Evolutionary conservation across 768 basidiomycete species (phyloP), one percentile per base, ranked within the genome.

Genomic region (Podaxis pistillaris): DNA sequence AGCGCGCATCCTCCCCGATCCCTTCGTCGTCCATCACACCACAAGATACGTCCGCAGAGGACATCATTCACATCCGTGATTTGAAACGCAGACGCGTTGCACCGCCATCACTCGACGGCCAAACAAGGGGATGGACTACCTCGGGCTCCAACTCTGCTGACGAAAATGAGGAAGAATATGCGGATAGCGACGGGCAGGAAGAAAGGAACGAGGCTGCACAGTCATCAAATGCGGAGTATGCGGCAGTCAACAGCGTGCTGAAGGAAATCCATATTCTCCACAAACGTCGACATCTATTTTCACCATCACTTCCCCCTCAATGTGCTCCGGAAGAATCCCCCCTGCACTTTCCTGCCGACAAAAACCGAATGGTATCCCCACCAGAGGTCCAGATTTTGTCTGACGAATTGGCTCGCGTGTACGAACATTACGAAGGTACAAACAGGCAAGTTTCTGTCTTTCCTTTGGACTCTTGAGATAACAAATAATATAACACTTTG

Each of bases 221-320:
- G 56, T 51, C 38, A 26, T 50, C 49, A 19, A 63, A 50, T 68
- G 58, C 74, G 68, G 74, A 82, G 65, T 93, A 93, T 75, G 81
- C 82, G 69, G 75, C 78, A 36, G 77, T 83, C 60, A 93, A 93
- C 73, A 81, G 67, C 52, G 74, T 90, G 65, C 82, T 93, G 40
- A 85, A 88, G 61, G 86, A 91, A 67, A 71, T 92, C 56, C 91
- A 93, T 67, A 79, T 84, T 41, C 78, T 87, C 24, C 81, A 89
- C 66, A 84, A 88, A 58, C 87, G 90, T 68, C 81, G 89, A 55
- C 75, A 85, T 37, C 62, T 86, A 26, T 85, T 79, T 67, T 66
- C 75, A 12, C 68, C 74, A 3, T 56, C 73, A 28, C 62, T 63
- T 44, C 56, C 67, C 40, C 58, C 38, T 30, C 22, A 33, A 6